Conservation (phyloP, 2,329 filamentous ascomycete genomes). For the Colletotrichum sp. region DNA sequence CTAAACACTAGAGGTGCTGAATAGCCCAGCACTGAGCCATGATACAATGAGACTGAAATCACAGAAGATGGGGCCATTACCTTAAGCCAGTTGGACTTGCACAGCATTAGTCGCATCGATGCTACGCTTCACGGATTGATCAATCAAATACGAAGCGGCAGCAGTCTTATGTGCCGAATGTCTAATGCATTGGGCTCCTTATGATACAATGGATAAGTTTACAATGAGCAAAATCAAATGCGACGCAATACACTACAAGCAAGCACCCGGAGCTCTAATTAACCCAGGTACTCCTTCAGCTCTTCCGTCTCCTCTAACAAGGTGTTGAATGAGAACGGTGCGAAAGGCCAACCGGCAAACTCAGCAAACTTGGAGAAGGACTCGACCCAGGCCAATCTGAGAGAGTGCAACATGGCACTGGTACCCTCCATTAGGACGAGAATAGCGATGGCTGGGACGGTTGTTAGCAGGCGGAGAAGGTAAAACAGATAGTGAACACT, state of each 20-base stretch:
- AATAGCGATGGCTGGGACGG: conserved; percentile 53
- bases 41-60: neutral
- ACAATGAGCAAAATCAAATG: conserved; percentile 16
- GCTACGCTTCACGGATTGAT: neutral
- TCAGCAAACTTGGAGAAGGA: conserved; percentile 98
- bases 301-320: conserved; percentile 83
- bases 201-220: conserved; percentile 24
- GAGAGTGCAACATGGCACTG: conserved; percentile 91
- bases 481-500: conserved; percentile 20
- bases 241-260: neutral
- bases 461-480: neutral
- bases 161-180: conserved; percentile 1
- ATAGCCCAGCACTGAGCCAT: neutral
- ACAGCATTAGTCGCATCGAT: neutral
- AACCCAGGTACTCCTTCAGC: conserved; percentile 60
- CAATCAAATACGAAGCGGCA: neutral
- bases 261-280: conserved; percentile 5
- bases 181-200: conserved; percentile 16
- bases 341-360: conserved; percentile 85
- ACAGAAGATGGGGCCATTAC: neutral
- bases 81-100: neutral
- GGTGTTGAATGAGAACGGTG: conserved; percentile 86
- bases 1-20: neutral
- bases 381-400: conserved; percentile 95
- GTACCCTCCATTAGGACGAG: conserved; percentile 96